Conservation (phyloP, 2,329 filamentous ascomycete genomes). For the Rosellinia necatrix region DNA sequence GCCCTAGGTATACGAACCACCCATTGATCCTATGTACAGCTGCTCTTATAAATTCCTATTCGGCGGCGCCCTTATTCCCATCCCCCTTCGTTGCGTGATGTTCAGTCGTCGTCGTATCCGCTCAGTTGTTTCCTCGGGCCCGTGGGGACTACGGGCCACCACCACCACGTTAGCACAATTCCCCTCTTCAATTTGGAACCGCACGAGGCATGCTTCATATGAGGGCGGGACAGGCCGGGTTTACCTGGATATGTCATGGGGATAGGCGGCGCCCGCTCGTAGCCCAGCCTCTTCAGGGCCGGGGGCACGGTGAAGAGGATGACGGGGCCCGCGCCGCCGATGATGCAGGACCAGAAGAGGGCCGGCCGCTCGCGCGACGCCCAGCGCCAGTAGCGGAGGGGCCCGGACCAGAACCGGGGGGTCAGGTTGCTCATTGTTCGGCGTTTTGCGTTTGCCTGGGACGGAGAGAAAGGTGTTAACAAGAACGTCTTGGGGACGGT, state of each 20-base stretch:
- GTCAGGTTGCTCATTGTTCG: conserved; percentile 62
- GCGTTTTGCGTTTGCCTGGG: conserved; percentile 16
- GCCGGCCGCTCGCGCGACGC: conserved; percentile 85
- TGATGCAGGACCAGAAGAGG: conserved; percentile 82
- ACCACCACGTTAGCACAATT: conserved; percentile 29
- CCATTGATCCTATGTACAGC: conserved; percentile 4
- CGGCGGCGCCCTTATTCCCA: neutral
- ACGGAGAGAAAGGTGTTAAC: neutral
- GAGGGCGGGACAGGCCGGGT: too few species aligned
- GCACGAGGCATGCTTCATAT: too few species aligned
- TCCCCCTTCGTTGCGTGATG: neutral
- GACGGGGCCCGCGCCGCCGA: conserved; percentile 75
- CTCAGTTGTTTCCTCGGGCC: conserved; percentile 63
- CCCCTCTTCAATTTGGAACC: too few species aligned
- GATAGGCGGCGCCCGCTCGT: conserved; percentile 71
- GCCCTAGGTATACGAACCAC: neutral
- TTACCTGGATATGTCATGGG: conserved; percentile 95
- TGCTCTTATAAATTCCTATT: too few species aligned
- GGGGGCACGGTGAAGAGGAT: conserved; percentile 74
- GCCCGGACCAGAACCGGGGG: conserved; percentile 82
- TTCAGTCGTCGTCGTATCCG: conserved; percentile 66
- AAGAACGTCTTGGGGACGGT: neutral
- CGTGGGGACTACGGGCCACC: conserved; percentile 52
- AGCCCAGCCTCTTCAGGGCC: conserved; percentile 72
- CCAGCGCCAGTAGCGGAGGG: conserved; percentile 86